Conservation (phyloP, 495 filamentous ascomycete genomes). For the Hypoxylon fuscum region DNA sequence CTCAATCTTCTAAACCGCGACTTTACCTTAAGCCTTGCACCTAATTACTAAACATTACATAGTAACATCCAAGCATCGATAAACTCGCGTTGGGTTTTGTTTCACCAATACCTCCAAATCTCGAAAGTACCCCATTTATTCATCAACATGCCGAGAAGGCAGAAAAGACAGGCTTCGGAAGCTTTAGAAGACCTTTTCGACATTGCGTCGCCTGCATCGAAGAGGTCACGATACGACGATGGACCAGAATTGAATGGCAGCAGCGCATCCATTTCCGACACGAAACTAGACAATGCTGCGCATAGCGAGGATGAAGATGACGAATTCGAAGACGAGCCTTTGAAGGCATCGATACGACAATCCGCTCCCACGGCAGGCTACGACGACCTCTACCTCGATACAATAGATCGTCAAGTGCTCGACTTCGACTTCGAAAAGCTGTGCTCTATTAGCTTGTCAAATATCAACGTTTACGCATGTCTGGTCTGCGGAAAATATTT, state of each 20-base stretch:
- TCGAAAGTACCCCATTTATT: background rate
- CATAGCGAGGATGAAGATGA: slow-evolving; percentile 50
- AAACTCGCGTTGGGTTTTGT: background rate
- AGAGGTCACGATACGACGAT: slow-evolving; percentile 75
- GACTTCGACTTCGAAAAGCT: slow-evolving; percentile 99
- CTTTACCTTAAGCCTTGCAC: slow-evolving; percentile 15
- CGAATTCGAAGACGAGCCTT: slow-evolving; percentile 56
- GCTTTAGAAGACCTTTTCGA: slow-evolving; percentile 71
- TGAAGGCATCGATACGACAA: slow-evolving; percentile 67
- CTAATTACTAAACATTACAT: background rate
- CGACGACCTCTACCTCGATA: slow-evolving; percentile 96
- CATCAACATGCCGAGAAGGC: slow-evolving; percentile 65
- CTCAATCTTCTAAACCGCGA: slow-evolving; percentile 32
- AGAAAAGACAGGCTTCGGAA: slow-evolving; percentile 76
- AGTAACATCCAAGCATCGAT: no score
- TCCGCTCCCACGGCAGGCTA: slow-evolving; percentile 86
- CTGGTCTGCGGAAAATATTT: slow-evolving; percentile 98
- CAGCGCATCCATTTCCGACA: slow-evolving; percentile 41
- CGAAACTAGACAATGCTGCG: slow-evolving; percentile 53
- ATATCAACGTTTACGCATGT: slow-evolving; percentile 99
- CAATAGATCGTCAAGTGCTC: slow-evolving; percentile 86
- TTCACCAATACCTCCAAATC: background rate
- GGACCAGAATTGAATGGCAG: slow-evolving; percentile 50
- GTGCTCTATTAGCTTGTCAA: slow-evolving; percentile 92
- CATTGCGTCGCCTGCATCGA: slow-evolving; percentile 74